These are phyloP conservation scores for Thinopyrum obtusiflorum DNA, from an alignment of 202 grass and related monocot species.

Conservation along the genomic window DNA sequence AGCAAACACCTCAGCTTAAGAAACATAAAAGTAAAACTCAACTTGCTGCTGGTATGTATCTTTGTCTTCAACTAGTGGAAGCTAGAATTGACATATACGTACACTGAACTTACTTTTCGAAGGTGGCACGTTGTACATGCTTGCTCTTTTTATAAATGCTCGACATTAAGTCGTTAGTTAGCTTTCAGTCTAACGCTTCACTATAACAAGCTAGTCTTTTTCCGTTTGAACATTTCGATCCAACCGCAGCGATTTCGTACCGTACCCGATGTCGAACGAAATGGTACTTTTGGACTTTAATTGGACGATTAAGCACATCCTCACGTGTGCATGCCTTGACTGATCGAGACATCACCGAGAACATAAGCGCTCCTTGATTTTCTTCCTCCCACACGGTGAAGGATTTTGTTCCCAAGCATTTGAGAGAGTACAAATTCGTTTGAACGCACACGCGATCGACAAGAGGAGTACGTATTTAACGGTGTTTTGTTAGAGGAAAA, in stretches of 20 bases:
- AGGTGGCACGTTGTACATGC: neutral
- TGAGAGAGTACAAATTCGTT: neutral
- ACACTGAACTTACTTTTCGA: neutral
- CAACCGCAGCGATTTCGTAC: neutral
- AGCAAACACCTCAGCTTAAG: conserved; percentile 14
- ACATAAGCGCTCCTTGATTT: neutral
- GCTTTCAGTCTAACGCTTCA: neutral
- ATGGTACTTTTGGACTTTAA: neutral
- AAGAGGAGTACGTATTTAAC: neutral
- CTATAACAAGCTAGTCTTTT: neutral
- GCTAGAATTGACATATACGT: neutral
- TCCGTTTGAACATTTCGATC: neutral
- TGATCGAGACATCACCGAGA: neutral
- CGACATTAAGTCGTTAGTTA: neutral
- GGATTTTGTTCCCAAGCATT: neutral
- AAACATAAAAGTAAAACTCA: neutral
- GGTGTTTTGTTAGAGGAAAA: neutral
- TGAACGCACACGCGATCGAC: neutral
- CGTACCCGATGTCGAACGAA: conserved; percentile 14
- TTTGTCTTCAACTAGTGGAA: neutral
- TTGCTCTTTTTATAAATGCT: neutral
- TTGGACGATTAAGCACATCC: neutral
- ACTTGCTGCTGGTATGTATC: conserved; percentile 7
- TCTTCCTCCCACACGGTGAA: neutral
- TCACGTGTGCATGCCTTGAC: conserved; percentile 11